Evolutionary conservation across 2,329 filamentous ascomycete genomes (phyloP).

Genomic region (Hypomyces perniciosus): DNA sequence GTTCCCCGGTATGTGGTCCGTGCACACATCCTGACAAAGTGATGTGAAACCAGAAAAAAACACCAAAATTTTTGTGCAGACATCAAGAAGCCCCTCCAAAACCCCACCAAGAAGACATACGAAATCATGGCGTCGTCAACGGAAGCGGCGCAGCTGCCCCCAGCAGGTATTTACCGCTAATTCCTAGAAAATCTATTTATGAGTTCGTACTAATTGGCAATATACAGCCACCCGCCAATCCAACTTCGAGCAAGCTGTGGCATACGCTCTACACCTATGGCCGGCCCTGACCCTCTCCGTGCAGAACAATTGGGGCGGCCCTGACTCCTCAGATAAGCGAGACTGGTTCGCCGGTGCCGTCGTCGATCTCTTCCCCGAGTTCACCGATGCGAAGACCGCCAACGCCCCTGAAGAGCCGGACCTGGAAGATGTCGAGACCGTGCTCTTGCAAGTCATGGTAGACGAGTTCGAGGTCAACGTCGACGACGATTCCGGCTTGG

Average conservation of each 20-base stretch:
- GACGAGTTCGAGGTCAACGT: slow-evolving; percentile 94
- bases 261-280: slow-evolving; percentile 82
- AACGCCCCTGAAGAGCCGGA: slow-evolving; percentile 50
- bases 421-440: slow-evolving; percentile 71
- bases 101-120: slow-evolving; percentile 19
- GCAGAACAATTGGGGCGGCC: slow-evolving; percentile 80
- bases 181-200: slow-evolving; percentile 7
- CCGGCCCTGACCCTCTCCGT: slow-evolving; percentile 81
- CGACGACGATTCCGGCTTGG: slow-evolving; percentile 78
- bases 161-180: slow-evolving; percentile 21
- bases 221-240: slow-evolving; percentile 48
- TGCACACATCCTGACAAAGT: slow-evolving; percentile 1
- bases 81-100: slow-evolving; percentile 25
- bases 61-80: slow-evolving; percentile 12
- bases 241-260: slow-evolving; percentile 80
- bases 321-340: slow-evolving; percentile 76
- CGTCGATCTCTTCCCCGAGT: slow-evolving; percentile 70
- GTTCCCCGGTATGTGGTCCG: slow-evolving; percentile 5
- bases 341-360: slow-evolving; percentile 94
- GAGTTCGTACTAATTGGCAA: background rate
- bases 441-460: slow-evolving; percentile 83
- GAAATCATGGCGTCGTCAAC: slow-evolving; percentile 27
- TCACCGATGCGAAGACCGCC: slow-evolving; percentile 38
- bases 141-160: slow-evolving; percentile 25
- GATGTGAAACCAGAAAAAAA: slow-evolving; percentile 2